Conservation (phyloP, 441 rosid genomes). For the Aquilaria agallochum region DNA sequence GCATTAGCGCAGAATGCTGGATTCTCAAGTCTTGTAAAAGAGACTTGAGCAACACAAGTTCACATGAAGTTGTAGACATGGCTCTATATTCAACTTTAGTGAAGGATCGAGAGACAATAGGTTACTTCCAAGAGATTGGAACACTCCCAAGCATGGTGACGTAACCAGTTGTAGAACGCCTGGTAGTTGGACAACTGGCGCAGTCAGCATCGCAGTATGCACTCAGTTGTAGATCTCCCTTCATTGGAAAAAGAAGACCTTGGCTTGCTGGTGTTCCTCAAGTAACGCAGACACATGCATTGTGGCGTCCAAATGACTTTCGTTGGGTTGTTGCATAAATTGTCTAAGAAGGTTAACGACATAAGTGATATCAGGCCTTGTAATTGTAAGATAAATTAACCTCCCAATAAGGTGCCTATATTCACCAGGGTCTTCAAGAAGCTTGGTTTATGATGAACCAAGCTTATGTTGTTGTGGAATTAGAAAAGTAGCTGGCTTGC, state of each 20-base stretch:
- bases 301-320: neutral
- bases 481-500: too few species aligned
- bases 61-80: neutral
- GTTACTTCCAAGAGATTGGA: neutral
- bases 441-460: neutral
- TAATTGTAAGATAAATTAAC: neutral
- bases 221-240: neutral
- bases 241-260: neutral
- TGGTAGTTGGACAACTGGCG: neutral
- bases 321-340: neutral
- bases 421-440: neutral
- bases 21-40: neutral
- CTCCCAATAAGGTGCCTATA: neutral
- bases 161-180: neutral
- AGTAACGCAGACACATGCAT: neutral
- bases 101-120: neutral
- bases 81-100: neutral
- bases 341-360: neutral
- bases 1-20: neutral
- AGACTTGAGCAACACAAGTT: neutral
- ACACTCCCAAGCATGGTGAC: neutral
- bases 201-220: neutral
- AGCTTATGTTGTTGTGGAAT: neutral
- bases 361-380: neutral
- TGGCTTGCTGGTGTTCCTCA: neutral